Percentiles rank a stretch among this genome's conserved stretches.
phyloP scores from a whole-genome alignment of 129 eudicot species.

The Silybum marianum region DNA sequence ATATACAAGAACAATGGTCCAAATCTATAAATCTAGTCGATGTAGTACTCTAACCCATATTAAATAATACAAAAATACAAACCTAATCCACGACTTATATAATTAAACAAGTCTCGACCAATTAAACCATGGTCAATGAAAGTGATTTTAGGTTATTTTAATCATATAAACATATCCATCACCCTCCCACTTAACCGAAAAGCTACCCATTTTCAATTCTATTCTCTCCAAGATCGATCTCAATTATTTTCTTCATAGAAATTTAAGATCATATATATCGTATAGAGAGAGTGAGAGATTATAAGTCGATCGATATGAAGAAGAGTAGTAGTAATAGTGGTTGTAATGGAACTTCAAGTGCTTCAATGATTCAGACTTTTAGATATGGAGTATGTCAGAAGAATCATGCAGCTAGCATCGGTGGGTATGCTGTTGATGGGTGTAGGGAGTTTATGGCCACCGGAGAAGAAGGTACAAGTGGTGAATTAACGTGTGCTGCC shows the following conservation, averaged over 20 bases:
- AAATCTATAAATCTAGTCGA: too few relatives aligned
- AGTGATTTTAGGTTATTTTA: neutral
- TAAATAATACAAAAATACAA: neutral
- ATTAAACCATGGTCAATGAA: neutral
- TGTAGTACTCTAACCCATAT: too few relatives aligned
- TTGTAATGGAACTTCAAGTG: constrained; percentile 35
- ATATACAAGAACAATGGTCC: too few relatives aligned
- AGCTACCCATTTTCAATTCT: neutral
- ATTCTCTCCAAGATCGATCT: neutral
- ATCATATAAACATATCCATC: neutral
- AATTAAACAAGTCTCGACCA: neutral
- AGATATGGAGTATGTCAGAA: constrained; percentile 59
- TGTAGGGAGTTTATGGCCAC: constrained; percentile 69
- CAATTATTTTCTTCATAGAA: neutral
- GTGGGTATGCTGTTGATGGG: constrained; percentile 69
- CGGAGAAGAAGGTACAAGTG: constrained; percentile 46
- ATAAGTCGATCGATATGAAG: constrained; percentile 6
- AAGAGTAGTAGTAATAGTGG: constrained; percentile 45
- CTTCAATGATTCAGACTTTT: constrained; percentile 28
- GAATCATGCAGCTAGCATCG: constrained; percentile 65
- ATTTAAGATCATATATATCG: too few relatives aligned
- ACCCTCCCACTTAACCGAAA: neutral
- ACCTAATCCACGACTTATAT: neutral
- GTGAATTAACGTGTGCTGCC: constrained; percentile 55
- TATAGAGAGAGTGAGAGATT: neutral